Evolutionary conservation across 225 moss, liverwort and hornwort species (phyloP), one percentile per base, ranked within the genome.

Genomic region (Sphagnum contortum): DNA sequence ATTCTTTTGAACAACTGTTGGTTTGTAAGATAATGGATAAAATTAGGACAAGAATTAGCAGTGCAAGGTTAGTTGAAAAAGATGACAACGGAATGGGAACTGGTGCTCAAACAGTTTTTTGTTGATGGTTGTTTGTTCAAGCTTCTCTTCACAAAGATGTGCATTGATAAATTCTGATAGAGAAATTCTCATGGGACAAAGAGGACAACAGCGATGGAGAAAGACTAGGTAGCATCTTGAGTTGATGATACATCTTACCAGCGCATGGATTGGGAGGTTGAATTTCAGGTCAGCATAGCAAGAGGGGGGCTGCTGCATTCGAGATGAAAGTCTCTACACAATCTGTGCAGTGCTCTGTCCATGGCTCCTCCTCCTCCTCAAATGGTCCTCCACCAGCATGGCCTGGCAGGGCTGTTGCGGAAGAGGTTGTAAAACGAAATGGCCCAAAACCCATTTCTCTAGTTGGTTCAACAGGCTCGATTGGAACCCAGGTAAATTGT

Each of bases 401-500:
- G 96, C 96, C 96, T 46, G 92, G 96, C 4, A 87, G 96, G 76
- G 96, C 88, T 14, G 76, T 79, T 8, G 68, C 64, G 48, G 90
- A 92, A 64, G 68, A 74, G 5, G 76, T 69, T 61, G 87, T 79
- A 75, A 70, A 68, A 44, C 72, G 75, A 51, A 78, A 67, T 57
- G 88, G 92, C 47, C 88, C 90, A 4, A 96, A 96, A 70, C 88
- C 88, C 13, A 83, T 96, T 49, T 90, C 96, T 49, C 90, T 96
- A 5, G 88, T 96, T 12, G 96, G 96, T 55, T 96, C 96, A 13
- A 96, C 96, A 12, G 96, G 96, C 63, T 96, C 96, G 10, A 90
- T 96, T 10, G 96, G 96, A 10, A 96, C 96, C 48, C 96, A 96
- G 92, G 95, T 92, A n/a, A 61, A 29, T 29, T 29, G 29, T 29